Evolutionary conservation across 1,139 yeast genomes (phyloP).

Genomic region (Torulaspora pretoriensis): DNA sequence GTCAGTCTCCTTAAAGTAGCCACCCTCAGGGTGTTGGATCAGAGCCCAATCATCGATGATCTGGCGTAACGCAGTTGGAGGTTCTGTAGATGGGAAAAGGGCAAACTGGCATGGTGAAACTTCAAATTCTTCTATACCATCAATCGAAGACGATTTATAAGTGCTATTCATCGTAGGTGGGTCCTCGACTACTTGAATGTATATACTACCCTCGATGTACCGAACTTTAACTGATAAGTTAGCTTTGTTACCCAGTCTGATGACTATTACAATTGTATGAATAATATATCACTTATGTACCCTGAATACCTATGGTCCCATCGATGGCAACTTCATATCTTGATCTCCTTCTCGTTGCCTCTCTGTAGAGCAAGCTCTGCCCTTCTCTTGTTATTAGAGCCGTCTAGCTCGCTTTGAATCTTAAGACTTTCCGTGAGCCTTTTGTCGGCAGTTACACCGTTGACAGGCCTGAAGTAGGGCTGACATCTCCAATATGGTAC

Average conservation of each 20-base stretch:
- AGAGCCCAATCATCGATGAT: conserved; percentile 36
- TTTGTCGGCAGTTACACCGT: conserved; percentile 57
- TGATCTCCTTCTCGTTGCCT: conserved; percentile 14
- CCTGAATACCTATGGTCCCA: not conserved
- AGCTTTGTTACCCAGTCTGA: not conserved
- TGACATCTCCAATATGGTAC: conserved; percentile 98
- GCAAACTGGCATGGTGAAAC: conserved; percentile 18
- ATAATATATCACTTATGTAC: not conserved
- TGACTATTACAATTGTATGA: not conserved
- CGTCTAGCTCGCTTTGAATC: conserved; percentile 6
- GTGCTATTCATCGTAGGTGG: not conserved
- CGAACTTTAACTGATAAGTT: not conserved
- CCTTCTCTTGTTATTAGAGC: conserved; percentile 20
- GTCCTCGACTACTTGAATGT: not conserved
- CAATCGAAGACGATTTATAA: conserved; percentile 18
- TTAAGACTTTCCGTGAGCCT: conserved; percentile 38
- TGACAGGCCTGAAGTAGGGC: conserved; percentile 84
- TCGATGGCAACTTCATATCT: conserved; percentile 3
- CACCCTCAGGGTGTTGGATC: conserved; percentile 46
- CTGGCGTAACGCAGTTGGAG: conserved; percentile 21
- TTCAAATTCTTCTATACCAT: conserved; percentile 12
- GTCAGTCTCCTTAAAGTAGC: conserved; percentile 49
- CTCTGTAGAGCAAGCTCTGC: conserved; percentile 19
- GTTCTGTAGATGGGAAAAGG: conserved; percentile 19
- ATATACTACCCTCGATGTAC: not conserved